Conservation (phyloP, 805 yeast genomes). For the Suhomyces vadensis region DNA sequence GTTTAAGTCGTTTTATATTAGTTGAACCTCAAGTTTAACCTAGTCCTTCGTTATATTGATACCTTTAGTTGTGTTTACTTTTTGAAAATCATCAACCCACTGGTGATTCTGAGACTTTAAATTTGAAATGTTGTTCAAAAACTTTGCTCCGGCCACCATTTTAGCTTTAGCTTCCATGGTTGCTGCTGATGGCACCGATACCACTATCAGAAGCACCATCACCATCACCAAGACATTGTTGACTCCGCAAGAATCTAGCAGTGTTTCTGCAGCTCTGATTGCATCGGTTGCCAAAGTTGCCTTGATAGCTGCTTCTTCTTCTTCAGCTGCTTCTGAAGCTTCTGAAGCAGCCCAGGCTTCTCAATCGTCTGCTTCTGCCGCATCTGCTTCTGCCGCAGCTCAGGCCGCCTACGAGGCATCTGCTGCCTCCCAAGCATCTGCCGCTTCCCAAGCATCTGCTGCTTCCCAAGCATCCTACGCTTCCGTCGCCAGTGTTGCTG, state of each 20-base stretch:
- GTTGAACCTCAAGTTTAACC: constrained; percentile 2
- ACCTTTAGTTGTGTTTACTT: constrained; percentile 2
- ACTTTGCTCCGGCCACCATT: constrained; percentile 10
- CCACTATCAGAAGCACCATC: constrained; percentile 45
- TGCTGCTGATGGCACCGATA: constrained; percentile 26
- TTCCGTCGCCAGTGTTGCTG: constrained; percentile 14
- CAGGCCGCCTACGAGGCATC: constrained; percentile 21
- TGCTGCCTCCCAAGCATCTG: constrained; percentile 15
- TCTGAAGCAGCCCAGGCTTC: constrained; percentile 20
- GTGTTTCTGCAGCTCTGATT: constrained; percentile 17
- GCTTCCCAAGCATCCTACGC: constrained; percentile 12
- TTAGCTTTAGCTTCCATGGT: constrained; percentile 13
- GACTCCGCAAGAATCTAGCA: constrained; percentile 47
- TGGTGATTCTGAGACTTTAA: too few species aligned
- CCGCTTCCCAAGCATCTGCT: constrained; percentile 16
- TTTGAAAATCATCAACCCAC: too few species aligned
- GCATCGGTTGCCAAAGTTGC: neutral
- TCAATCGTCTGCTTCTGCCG: constrained; percentile 18
- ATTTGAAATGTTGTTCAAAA: constrained; percentile 16
- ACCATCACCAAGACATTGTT: constrained; percentile 49
- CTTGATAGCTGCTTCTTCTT: constrained; percentile 6
- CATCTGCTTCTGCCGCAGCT: constrained; percentile 17
- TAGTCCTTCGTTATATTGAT: constrained; percentile 10
- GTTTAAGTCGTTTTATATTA: neutral
- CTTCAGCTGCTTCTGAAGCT: constrained; percentile 17